phyloP scores from a whole-genome alignment of 495 filamentous ascomycete genomes.

The Penicillium alfredii region DNA sequence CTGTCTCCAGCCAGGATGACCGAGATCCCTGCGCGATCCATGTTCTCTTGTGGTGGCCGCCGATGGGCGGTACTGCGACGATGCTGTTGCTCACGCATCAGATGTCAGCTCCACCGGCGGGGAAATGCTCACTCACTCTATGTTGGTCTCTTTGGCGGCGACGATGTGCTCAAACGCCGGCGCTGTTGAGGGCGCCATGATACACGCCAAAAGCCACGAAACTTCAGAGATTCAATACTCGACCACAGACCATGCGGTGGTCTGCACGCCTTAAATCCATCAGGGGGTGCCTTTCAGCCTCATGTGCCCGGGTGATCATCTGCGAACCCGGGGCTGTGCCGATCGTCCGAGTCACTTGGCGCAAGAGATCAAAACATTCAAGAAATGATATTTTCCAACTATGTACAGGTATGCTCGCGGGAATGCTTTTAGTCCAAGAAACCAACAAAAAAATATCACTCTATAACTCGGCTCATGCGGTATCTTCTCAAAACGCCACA shows the following conservation, averaged over 20 bases:
- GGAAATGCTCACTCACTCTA: slow-evolving; percentile 31
- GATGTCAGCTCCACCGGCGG: slow-evolving; percentile 2
- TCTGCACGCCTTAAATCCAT: background rate
- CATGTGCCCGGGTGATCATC: slow-evolving; percentile 13
- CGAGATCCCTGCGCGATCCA: slow-evolving; percentile 24
- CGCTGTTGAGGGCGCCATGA: slow-evolving; percentile 4
- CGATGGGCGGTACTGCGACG: slow-evolving; percentile 39
- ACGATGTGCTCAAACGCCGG: slow-evolving; percentile 17
- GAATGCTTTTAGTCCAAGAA: slow-evolving; percentile 12
- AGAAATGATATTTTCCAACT: background rate
- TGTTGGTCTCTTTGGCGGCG: slow-evolving; percentile 20
- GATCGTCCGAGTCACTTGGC: slow-evolving; percentile 20
- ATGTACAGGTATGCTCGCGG: no score
- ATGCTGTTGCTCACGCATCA: slow-evolving; percentile 25
- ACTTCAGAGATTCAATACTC: no score
- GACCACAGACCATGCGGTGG: background rate
- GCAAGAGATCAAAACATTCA: background rate
- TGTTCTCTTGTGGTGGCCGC: slow-evolving; percentile 32
- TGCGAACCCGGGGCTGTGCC: slow-evolving; percentile 3
- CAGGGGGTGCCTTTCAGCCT: slow-evolving; percentile 16
- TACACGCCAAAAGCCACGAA: no score
- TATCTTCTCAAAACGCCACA: slow-evolving; percentile 25
- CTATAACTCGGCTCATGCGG: slow-evolving; percentile 29
- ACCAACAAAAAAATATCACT: slow-evolving; percentile 7
- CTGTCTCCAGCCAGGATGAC: slow-evolving; percentile 24